Evolutionary conservation across 1,139 yeast species (phyloP), one percentile per base, ranked within the genome.

Genomic region (Candida dubliniensis): DNA sequence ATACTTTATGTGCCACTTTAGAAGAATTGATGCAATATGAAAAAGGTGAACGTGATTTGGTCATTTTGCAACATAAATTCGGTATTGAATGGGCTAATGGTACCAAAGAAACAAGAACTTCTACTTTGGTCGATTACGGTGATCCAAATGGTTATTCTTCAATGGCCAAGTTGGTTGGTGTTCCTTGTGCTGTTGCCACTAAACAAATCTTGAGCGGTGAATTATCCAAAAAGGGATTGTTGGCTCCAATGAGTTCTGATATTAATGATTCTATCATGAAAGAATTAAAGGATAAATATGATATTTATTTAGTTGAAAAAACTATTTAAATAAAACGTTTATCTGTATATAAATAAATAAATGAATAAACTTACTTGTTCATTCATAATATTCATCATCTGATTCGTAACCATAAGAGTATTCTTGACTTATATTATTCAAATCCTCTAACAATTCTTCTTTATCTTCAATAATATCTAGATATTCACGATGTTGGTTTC

Each of bases 151-250:
- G 98, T 47, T 93, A 91, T 81, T 87, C 96, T 37, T 91, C 98
- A 41, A 93, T 93, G 99, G 99, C 99, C 56, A 91, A 93, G 67
- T 79, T 89, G 56, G 99, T 93, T 47, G 99, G 99, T 75, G 95
- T 90, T 55, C 99, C 99, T 55, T 93, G 96, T 71, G 97, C 97
- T 48, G 96, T 93, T 66, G 99, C 98, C 34, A 78, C 86, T 51
- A 83, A 83, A 73, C 87, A 87, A 69, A 87, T 93, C 54, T 79
- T 93, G 60, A 80, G 86, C 56, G 96, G 96, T 52, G 81, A 85
- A 52, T 85, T 89, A 63, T 58, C 61, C 46, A 75, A 77, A 60
- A 77, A 76, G 51, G 99, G 99, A 57, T 78, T 93, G 63, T 78
- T 85, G 58, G 98, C 98, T 45, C 99, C 99, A 62, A 87, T 88